Percentiles rank a stretch among this genome's conserved stretches.
These are phyloP conservation scores for Aspergillus latus DNA, from an alignment of 2,329 filamentous ascomycete species.

Conservation along the genomic window DNA sequence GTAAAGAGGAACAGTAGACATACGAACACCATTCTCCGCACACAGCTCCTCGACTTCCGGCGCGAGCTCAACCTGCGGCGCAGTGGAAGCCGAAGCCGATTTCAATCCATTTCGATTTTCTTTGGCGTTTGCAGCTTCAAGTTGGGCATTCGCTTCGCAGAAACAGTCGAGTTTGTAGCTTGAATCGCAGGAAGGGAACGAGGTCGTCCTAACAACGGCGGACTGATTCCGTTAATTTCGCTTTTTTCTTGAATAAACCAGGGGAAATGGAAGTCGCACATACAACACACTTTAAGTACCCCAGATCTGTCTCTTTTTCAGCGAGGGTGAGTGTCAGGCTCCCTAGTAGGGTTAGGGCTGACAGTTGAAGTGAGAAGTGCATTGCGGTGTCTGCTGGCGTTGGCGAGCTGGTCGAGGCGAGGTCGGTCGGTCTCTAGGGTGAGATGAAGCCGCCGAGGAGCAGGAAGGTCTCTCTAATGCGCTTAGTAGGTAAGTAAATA, in stretches of 20 bases:
- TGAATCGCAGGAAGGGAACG: conserved; percentile 9
- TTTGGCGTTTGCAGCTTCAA: background rate
- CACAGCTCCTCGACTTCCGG: conserved; percentile 4
- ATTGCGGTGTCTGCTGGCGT: background rate
- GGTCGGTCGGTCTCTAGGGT: background rate
- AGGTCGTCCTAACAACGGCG: conserved; percentile 8
- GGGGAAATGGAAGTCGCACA: background rate
- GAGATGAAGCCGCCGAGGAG: background rate
- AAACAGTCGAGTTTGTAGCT: conserved; percentile 18
- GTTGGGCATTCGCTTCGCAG: conserved; percentile 6
- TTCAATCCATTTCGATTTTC: background rate
- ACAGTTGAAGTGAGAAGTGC: conserved; percentile 2
- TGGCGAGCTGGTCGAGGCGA: background rate
- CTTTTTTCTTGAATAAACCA: background rate
- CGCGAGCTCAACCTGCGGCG: background rate
- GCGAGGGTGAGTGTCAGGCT: background rate
- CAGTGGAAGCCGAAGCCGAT: background rate
- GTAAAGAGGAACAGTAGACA: background rate
- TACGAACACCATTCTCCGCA: conserved; percentile 14
- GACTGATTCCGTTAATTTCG: background rate
- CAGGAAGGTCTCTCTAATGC: too few species aligned
- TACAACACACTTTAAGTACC: conserved; percentile 17
- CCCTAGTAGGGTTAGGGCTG: conserved; percentile 14
- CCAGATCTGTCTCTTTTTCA: background rate
- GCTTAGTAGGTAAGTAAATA: background rate